Conservation (phyloP, 2,329 filamentous ascomycete genomes). For the Pseudocercospora crystallina region DNA sequence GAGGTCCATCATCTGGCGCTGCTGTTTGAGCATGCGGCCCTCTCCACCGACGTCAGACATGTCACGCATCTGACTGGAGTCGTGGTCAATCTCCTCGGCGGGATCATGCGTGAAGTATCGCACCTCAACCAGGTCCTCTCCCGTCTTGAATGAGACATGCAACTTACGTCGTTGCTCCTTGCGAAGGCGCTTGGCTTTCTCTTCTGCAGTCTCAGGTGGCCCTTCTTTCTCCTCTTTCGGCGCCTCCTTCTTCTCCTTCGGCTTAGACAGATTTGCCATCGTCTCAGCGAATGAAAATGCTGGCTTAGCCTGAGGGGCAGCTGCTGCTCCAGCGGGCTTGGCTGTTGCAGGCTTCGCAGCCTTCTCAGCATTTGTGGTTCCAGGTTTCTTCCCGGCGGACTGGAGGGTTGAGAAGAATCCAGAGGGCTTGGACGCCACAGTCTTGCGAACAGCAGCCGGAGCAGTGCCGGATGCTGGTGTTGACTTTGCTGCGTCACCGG, state of each 20-base stretch:
- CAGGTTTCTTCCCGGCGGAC: constrained; percentile 47
- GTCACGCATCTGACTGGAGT: constrained; percentile 68
- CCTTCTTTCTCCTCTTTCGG: constrained; percentile 54
- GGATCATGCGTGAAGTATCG: constrained; percentile 71
- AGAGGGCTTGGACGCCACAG: constrained; percentile 45
- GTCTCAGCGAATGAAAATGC: constrained; percentile 41
- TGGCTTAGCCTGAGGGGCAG: constrained; percentile 29
- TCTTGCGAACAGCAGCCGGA: constrained; percentile 26
- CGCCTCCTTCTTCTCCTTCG: constrained; percentile 55
- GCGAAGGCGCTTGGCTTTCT: constrained; percentile 65
- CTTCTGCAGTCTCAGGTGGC: constrained; percentile 64
- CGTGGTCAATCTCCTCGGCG: constrained; percentile 67
- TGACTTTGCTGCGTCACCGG: constrained; percentile 19
- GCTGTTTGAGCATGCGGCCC: constrained; percentile 54
- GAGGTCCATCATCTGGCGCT: constrained; percentile 64
- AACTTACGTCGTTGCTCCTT: constrained; percentile 71
- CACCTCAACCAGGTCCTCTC: constrained; percentile 64
- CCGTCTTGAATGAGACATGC: constrained; percentile 69
- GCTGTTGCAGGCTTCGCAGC: constrained; percentile 27
- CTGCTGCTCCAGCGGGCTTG: constrained; percentile 29
- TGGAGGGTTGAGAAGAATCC: constrained; percentile 48
- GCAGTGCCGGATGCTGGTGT: constrained; percentile 15
- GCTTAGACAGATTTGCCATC: constrained; percentile 49
- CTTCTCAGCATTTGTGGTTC: constrained; percentile 31
- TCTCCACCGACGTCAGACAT: constrained; percentile 70